Conservation (phyloP, 1,139 yeast genomes). For the Pneumocystis jirovecii region DNA sequence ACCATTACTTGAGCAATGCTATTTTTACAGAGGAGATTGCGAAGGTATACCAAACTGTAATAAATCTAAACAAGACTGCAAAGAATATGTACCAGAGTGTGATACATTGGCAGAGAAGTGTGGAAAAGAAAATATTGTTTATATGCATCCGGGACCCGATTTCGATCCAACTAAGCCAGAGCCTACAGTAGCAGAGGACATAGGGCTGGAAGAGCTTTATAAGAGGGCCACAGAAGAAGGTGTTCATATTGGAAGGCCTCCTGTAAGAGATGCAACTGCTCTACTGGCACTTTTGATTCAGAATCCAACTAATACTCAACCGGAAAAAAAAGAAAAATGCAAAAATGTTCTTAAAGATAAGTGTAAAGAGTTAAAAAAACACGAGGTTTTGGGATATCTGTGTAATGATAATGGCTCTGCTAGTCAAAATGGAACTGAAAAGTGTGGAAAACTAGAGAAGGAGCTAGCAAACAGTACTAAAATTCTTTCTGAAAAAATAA, state of each 20-base stretch:
- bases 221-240: not conserved
- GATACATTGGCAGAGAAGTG: not conserved
- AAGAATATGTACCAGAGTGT: not conserved
- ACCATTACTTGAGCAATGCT: not conserved
- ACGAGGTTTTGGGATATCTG: not conserved
- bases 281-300: not conserved
- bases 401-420: not conserved
- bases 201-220: not conserved
- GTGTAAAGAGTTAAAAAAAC: not conserved
- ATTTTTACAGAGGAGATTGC: not conserved
- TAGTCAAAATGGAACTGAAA: not conserved
- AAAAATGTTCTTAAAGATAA: not conserved
- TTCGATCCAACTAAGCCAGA: not conserved
- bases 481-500: too few species aligned
- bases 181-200: not conserved
- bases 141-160: not conserved
- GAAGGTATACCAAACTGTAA: not conserved
- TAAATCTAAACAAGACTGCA: not conserved
- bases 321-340: not conserved
- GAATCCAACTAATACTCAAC: too few species aligned
- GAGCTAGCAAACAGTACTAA: not conserved
- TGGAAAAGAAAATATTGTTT: not conserved
- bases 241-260: not conserved
- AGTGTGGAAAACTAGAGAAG: not conserved
- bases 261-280: not conserved